These are phyloP conservation scores for Fusarium fracticaudum DNA, from an alignment of 2,329 filamentous ascomycete species.

Conservation along the genomic window DNA sequence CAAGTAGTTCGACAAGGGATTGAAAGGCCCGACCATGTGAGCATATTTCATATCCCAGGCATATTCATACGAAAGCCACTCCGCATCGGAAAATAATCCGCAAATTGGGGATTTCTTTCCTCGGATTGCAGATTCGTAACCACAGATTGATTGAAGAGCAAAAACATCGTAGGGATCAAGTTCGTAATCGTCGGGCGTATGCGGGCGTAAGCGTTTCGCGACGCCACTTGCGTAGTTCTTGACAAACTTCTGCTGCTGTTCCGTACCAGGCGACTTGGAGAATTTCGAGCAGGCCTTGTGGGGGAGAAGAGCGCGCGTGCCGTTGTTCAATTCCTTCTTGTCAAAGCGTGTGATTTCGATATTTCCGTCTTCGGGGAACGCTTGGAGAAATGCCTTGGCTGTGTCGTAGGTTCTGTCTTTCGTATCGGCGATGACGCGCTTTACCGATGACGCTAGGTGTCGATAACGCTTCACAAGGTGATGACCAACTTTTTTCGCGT, in stretches of 20 bases:
- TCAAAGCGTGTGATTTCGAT: slow-evolving; percentile 33
- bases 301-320: slow-evolving; percentile 37
- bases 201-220: slow-evolving; percentile 22
- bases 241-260: slow-evolving; percentile 32
- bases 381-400: slow-evolving; percentile 24
- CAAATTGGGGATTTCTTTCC: slow-evolving; percentile 32
- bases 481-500: slow-evolving; percentile 27
- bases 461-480: slow-evolving; percentile 34
- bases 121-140: slow-evolving; percentile 35
- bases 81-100: slow-evolving; percentile 30
- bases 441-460: slow-evolving; percentile 32
- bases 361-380: slow-evolving; percentile 18
- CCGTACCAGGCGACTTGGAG: slow-evolving; percentile 28
- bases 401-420: slow-evolving; percentile 39
- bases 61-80: slow-evolving; percentile 40
- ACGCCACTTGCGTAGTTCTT: slow-evolving; percentile 28
- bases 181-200: slow-evolving; percentile 31
- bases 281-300: slow-evolving; percentile 39
- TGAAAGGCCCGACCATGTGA: slow-evolving; percentile 37
- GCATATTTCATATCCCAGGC: slow-evolving; percentile 42
- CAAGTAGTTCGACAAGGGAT: slow-evolving; percentile 33
- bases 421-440: slow-evolving; percentile 35
- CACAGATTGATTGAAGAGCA: slow-evolving; percentile 37
- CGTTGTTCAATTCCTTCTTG: slow-evolving; percentile 32
- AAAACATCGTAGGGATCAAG: slow-evolving; percentile 35